Evolutionary conservation across 2,329 filamentous ascomycete genomes (phyloP).

Genomic region (Rutstroemia sydowiana): DNA sequence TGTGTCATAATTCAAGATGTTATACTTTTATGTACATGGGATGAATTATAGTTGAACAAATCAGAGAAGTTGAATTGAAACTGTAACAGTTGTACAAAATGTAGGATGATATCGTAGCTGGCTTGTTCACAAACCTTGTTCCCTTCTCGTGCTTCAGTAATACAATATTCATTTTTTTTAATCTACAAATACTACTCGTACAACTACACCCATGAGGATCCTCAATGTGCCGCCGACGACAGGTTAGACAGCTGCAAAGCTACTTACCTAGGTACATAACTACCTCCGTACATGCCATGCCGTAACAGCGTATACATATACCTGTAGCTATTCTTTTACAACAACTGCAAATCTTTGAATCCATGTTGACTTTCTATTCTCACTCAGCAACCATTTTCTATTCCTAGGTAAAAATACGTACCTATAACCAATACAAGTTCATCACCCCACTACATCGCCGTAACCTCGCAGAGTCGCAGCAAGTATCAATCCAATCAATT

Average conservation of each 20-base stretch:
- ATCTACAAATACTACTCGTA: no score
- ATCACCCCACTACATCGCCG: background rate
- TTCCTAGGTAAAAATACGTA: background rate
- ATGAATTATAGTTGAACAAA: background rate
- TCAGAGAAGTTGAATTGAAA: no score
- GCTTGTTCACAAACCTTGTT: no score
- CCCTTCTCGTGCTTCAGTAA: no score
- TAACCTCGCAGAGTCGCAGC: background rate
- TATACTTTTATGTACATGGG: background rate
- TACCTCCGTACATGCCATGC: no score
- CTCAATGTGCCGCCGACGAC: no score
- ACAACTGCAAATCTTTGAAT: background rate
- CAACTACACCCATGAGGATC: no score
- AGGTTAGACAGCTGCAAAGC: no score
- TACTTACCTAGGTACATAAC: no score
- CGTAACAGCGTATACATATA: no score
- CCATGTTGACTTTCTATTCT: background rate
- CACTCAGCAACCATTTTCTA: background rate
- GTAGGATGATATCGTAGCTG: background rate
- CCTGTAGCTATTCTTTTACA: no score
- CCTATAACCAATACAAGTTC: background rate
- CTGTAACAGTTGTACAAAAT: background rate
- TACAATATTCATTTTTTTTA: no score
- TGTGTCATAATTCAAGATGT: background rate
- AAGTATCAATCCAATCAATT: background rate